These are phyloP conservation scores for Epithemia pelagica DNA, from an alignment of 108 stramenopile genomes.

Conservation along the genomic window DNA sequence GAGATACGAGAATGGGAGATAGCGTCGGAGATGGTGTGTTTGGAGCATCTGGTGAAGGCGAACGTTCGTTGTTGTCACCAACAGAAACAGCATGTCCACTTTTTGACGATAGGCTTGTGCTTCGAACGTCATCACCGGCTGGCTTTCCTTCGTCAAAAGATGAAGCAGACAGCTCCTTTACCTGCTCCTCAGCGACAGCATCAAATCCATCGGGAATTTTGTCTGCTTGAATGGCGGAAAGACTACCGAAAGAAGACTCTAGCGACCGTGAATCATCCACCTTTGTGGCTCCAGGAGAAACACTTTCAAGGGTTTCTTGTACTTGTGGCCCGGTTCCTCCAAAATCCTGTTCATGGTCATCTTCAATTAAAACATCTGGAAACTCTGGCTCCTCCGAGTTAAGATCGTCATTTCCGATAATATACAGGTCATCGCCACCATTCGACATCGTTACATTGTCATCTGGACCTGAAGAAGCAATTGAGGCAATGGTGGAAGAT, in stretches of 20 bases:
- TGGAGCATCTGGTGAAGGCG: slow-evolving; percentile 50
- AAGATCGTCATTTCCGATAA: background rate
- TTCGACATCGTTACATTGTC: slow-evolving; percentile 12
- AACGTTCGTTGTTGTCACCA: slow-evolving; percentile 15
- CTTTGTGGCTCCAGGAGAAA: background rate
- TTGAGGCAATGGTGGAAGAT: slow-evolving; percentile 73
- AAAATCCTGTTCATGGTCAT: background rate
- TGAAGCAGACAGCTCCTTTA: background rate
- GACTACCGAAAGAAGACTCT: background rate
- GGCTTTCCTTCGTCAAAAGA: background rate
- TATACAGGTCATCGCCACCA: slow-evolving; percentile 9
- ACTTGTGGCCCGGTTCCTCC: slow-evolving; percentile 8
- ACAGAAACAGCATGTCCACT: background rate
- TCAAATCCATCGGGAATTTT: slow-evolving; percentile 4
- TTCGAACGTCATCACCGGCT: background rate
- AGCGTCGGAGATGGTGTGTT: slow-evolving; percentile 63
- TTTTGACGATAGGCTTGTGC: background rate
- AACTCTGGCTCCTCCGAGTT: background rate
- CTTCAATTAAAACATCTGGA: background rate
- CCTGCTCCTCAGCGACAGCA: slow-evolving; percentile 7
- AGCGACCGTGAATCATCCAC: background rate
- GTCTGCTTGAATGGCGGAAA: background rate
- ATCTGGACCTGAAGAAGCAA: slow-evolving; percentile 49
- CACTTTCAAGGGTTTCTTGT: slow-evolving; percentile 8
- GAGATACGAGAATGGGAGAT: slow-evolving; percentile 61